These are phyloP conservation scores for Alliaria petiolata DNA, from an alignment of 345 rosid species.

Conservation along the genomic window DNA sequence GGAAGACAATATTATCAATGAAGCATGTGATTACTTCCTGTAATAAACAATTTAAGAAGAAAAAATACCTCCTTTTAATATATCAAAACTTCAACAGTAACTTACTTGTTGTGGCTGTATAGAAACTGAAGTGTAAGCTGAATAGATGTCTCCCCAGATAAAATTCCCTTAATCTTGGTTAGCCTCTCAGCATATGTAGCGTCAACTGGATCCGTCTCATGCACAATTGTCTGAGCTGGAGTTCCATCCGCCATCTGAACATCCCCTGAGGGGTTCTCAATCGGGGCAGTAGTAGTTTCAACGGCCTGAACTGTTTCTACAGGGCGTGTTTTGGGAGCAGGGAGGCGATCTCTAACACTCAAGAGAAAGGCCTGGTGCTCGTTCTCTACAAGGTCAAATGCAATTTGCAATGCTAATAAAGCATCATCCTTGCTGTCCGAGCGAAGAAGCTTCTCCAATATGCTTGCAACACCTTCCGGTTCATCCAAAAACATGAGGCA, in stretches of 20 bases:
- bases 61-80: neutral
- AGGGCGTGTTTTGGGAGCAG: constrained; percentile 58
- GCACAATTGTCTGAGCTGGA: constrained; percentile 39
- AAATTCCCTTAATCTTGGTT: constrained; percentile 76
- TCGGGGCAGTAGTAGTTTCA: constrained; percentile 47
- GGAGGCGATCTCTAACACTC: constrained; percentile 81
- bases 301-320: constrained; percentile 51
- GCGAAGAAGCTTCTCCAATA: constrained; percentile 89
- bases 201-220: constrained; percentile 60
- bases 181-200: constrained; percentile 74
- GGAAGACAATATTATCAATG: constrained; percentile 18
- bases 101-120: constrained; percentile 90
- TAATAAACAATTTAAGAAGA: neutral
- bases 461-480: constrained; percentile 78
- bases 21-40: constrained; percentile 2
- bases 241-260: constrained; percentile 82
- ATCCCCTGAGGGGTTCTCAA: constrained; percentile 62
- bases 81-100: neutral
- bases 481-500: constrained; percentile 97
- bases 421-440: constrained; percentile 85
- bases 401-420: constrained; percentile 84
- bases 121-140: constrained; percentile 89
- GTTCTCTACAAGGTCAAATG: constrained; percentile 96
- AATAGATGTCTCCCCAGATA: constrained; percentile 96
- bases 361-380: constrained; percentile 98